Evolutionary conservation across 345 rosid genomes (phyloP).

Genomic region (Aquilaria yunnanensis): DNA sequence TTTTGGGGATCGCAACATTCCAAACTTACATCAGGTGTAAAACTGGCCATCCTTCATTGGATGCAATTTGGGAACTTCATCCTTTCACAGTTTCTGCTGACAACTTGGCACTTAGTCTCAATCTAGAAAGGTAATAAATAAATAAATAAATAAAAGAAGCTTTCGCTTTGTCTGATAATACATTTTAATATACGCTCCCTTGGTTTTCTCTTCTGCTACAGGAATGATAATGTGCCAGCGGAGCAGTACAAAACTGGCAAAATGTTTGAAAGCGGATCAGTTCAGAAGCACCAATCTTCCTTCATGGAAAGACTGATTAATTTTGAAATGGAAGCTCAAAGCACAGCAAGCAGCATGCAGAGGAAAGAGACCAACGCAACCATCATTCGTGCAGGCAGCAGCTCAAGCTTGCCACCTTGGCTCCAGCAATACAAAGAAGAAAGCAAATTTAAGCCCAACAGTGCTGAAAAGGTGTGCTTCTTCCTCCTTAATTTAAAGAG

Average conservation of each 20-base stretch:
- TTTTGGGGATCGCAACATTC: conserved; percentile 47
- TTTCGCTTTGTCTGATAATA: no score
- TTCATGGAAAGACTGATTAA: conserved; percentile 24
- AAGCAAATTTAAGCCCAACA: conserved; percentile 16
- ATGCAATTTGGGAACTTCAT: conserved; percentile 50
- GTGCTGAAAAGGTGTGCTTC: conserved; percentile 26
- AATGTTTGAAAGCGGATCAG: conserved; percentile 17
- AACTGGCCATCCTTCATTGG: conserved; percentile 57
- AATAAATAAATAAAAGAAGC: no score
- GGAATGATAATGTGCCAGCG: no score
- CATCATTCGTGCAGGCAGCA: conserved; percentile 7
- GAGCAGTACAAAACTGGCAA: conserved; percentile 16
- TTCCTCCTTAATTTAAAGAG: not conserved
- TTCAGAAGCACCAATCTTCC: conserved; percentile 22
- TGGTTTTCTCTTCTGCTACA: no score
- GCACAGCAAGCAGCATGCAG: conserved; percentile 11
- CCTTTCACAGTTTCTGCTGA: conserved; percentile 47
- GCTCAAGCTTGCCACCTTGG: conserved; percentile 59
- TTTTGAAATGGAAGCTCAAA: conserved; percentile 29
- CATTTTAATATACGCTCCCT: no score
- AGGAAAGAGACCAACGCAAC: conserved; percentile 15
- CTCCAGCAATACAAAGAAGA: conserved; percentile 53
- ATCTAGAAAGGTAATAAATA: conserved; percentile 36
- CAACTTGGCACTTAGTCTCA: conserved; percentile 53
- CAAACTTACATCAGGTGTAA: conserved; percentile 53